Conservation (phyloP, 1,139 yeast species). For the Pichia sp. region DNA sequence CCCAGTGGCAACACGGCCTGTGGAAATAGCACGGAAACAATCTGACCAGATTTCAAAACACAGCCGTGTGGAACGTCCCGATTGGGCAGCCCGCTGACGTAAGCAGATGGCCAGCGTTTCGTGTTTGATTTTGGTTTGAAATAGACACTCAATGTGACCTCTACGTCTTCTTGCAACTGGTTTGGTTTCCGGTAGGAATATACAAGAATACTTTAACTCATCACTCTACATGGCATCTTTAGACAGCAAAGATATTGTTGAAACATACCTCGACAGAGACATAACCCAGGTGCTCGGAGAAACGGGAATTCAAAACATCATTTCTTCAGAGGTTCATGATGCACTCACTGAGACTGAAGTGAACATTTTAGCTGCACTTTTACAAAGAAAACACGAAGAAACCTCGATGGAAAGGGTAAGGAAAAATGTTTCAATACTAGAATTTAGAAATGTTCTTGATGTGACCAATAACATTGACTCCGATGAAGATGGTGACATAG, state of each 20-base stretch:
- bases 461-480: not conserved
- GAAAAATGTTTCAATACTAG: slow-evolving; percentile 1
- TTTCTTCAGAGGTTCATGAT: not conserved
- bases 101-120: no score
- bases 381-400: slow-evolving; percentile 10
- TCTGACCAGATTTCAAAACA: no score
- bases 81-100: no score
- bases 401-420: slow-evolving; percentile 8
- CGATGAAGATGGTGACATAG: not conserved
- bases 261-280: slow-evolving; percentile 13
- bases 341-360: slow-evolving; percentile 6
- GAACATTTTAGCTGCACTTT: slow-evolving; percentile 1
- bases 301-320: slow-evolving; percentile 1
- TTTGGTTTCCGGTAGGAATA: no score
- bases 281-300: slow-evolving; percentile 13
- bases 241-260: slow-evolving; percentile 12
- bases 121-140: no score
- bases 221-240: no score
- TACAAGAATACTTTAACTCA: no score
- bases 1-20: no score
- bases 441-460: slow-evolving; percentile 3
- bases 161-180: no score
- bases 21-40: no score
- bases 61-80: no score
- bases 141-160: no score